A percentile compares a stretch with the other conserved stretches of the same genome.
These are phyloP conservation scores for Ascochyta pisi DNA, from an alignment of 2,329 filamentous ascomycete species.

Conservation along the genomic window DNA sequence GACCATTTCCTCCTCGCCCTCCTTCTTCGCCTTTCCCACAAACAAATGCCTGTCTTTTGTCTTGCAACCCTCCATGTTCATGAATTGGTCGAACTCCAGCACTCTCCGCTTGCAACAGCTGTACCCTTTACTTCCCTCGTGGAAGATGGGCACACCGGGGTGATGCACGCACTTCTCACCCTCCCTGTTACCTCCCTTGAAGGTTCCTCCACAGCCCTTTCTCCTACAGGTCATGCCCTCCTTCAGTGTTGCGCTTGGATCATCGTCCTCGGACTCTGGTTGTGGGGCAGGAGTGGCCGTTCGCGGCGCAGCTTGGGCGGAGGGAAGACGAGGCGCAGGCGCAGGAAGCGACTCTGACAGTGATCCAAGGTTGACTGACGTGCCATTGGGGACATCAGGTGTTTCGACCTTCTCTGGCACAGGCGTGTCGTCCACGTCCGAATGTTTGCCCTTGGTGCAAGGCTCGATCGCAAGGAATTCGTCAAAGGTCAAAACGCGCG, in stretches of 20 bases:
- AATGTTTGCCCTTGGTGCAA: constrained; percentile 92
- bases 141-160: constrained; percentile 89
- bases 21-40: constrained; percentile 78
- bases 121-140: constrained; percentile 98
- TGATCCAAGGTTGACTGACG: constrained; percentile 41
- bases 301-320: constrained; percentile 36
- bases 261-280: constrained; percentile 78
- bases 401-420: constrained; percentile 56
- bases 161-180: constrained; percentile 86
- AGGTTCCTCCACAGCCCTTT: constrained; percentile 73
- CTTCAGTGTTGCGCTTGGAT: constrained; percentile 75
- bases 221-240: constrained; percentile 79
- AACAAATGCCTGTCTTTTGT: constrained; percentile 85
- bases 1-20: constrained; percentile 72
- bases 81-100: constrained; percentile 96
- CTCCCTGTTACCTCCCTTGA: constrained; percentile 61
- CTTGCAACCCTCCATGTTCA: constrained; percentile 91
- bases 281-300: constrained; percentile 41
- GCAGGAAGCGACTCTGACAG: constrained; percentile 40
- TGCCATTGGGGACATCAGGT: constrained; percentile 54
- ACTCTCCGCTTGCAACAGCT: constrained; percentile 95
- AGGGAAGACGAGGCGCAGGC: constrained; percentile 43
- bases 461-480: constrained; percentile 94
- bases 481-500: constrained; percentile 94
- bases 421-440: constrained; percentile 78